phyloP scores from a whole-genome alignment of 2,329 filamentous ascomycete genomes.

The Penicillium oxalicum region DNA sequence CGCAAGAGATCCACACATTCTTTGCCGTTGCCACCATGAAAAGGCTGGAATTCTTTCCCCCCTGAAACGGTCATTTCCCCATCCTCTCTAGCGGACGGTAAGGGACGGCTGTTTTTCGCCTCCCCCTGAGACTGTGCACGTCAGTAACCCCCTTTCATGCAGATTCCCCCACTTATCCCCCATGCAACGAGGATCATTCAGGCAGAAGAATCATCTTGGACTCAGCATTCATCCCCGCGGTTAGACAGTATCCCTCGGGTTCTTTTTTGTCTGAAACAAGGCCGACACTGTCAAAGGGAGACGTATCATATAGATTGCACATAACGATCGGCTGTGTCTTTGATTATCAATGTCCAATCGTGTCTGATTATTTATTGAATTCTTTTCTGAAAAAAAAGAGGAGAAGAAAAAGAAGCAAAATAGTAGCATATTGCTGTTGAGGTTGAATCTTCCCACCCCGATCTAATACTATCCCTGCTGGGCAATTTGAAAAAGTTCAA shows the following conservation, averaged over 20 bases:
- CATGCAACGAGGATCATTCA: neutral
- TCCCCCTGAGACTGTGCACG: slow-evolving; percentile 3
- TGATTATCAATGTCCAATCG: too few species aligned
- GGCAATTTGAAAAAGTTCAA: too few species aligned
- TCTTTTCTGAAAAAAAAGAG: neutral
- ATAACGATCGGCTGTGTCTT: too few species aligned
- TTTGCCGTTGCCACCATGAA: neutral
- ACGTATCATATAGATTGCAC: too few species aligned
- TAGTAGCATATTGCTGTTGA: neutral
- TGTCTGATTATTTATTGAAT: too few species aligned
- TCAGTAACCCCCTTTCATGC: neutral
- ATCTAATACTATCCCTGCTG: too few species aligned
- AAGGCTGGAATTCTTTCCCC: neutral
- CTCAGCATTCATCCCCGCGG: too few species aligned
- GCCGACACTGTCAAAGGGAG: too few species aligned
- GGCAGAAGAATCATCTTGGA: too few species aligned
- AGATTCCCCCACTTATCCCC: neutral
- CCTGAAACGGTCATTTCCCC: neutral
- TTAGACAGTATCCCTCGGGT: too few species aligned
- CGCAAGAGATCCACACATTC: too few species aligned
- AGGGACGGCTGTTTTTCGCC: neutral
- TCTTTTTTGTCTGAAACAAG: too few species aligned
- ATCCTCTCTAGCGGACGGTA: neutral
- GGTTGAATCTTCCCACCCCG: neutral
- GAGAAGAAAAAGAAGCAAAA: neutral